phyloP scores from a whole-genome alignment of 306 rosid genomes.

The Glycine latifolia region DNA sequence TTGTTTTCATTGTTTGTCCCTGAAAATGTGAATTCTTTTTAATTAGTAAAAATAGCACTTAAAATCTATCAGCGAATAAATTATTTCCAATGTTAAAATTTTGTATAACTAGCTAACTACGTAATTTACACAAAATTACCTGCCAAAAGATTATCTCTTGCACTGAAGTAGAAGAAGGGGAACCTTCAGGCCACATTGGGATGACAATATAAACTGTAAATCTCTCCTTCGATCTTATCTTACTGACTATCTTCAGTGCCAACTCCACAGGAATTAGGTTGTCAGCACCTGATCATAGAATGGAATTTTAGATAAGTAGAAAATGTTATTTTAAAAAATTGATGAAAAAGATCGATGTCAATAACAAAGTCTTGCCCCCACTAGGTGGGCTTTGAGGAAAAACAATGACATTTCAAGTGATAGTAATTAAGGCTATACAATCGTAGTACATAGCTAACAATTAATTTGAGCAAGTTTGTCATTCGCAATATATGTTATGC shows the following conservation, averaged over 20 bases:
- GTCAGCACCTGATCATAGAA: constrained; percentile 78
- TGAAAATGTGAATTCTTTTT: constrained; percentile 51
- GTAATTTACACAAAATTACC: constrained; percentile 54
- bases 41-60: constrained; percentile 5
- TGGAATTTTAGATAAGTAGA: constrained; percentile 22
- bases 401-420: constrained; percentile 16
- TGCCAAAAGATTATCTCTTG: constrained; percentile 97
- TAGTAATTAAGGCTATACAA: constrained; percentile 23
- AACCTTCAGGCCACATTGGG: constrained; percentile 99
- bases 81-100: constrained; percentile 23
- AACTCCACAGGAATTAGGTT: constrained; percentile 91
- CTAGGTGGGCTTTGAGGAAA: not conserved
- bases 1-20: constrained; percentile 95
- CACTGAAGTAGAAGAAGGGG: constrained; percentile 74
- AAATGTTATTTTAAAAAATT: not conserved
- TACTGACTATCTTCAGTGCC: constrained; percentile 89
- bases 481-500: not conserved
- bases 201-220: constrained; percentile 85
- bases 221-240: constrained; percentile 83
- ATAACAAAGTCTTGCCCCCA: not conserved
- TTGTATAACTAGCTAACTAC: not conserved
- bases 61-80: not conserved
- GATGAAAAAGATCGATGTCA: constrained; percentile 13
- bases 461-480: constrained; percentile 16
- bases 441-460: not conserved